Evolutionary conservation across 1,284 basidiomycete species (phyloP).

Genomic region (Pseudozyma flocculosa): DNA sequence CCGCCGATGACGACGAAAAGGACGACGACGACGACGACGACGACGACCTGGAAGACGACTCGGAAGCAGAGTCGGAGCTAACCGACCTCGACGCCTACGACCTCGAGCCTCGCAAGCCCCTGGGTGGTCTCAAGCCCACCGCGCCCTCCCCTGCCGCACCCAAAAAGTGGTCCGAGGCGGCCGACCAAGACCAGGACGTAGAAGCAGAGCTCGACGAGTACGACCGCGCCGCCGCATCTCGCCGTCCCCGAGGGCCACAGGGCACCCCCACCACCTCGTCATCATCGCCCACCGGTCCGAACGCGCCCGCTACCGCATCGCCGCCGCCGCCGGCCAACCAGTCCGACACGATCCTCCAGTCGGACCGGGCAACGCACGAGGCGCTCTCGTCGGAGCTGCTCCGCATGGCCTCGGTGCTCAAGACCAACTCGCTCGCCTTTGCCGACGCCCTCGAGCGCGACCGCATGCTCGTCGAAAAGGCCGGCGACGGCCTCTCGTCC

Average conservation of each 20-base stretch:
- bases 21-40: constrained; percentile 5
- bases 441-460: constrained; percentile 54
- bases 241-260: background rate
- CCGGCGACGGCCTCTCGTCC: constrained; percentile 32
- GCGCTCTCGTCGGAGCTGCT: constrained; percentile 53
- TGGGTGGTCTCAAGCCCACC: constrained; percentile 6
- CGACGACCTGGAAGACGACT: background rate
- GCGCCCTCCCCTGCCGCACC: no score
- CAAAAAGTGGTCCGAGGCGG: background rate
- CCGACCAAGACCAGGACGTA: no score
- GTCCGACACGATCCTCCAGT: constrained; percentile 32
- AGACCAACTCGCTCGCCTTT: constrained; percentile 50
- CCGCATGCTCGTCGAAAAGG: constrained; percentile 47
- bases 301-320: background rate
- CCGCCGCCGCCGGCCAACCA: background rate
- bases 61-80: constrained; percentile 20
- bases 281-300: background rate
- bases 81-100: constrained; percentile 17
- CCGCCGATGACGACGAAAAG: constrained; percentile 1
- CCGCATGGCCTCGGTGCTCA: constrained; percentile 53
- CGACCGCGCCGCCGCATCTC: constrained; percentile 4
- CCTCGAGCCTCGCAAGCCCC: constrained; percentile 1
- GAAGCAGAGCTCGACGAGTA: constrained; percentile 17
- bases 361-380: constrained; percentile 46
- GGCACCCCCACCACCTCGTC: background rate